A percentile compares a stretch with the other conserved stretches of the same genome.
phyloP scores from a whole-genome alignment of 208 protist genomes.

The Leishmania braziliensis region DNA sequence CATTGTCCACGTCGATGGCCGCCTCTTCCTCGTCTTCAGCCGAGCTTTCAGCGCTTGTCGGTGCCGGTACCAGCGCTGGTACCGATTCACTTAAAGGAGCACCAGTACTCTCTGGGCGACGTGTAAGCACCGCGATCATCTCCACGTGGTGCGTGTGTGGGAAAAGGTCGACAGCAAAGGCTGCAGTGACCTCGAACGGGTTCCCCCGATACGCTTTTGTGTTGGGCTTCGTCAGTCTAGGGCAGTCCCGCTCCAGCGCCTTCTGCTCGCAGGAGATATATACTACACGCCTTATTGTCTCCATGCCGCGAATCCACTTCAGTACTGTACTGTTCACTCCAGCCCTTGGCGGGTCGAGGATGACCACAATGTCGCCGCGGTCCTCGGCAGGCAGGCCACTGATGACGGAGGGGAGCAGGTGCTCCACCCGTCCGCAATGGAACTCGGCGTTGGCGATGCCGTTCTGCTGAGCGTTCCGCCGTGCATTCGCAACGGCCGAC shows the following conservation, averaged over 20 bases:
- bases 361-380: conserved; percentile 73
- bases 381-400: conserved; percentile 42
- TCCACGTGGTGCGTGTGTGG: conserved; percentile 96
- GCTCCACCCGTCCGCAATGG: conserved; percentile 92
- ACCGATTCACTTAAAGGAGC: not conserved
- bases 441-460: conserved; percentile 89
- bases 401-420: conserved; percentile 78
- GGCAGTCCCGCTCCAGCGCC: conserved; percentile 89
- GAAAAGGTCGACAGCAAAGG: conserved; percentile 95
- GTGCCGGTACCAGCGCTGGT: not conserved
- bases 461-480: conserved; percentile 87
- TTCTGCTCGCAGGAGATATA: conserved; percentile 97
- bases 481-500: conserved; percentile 87
- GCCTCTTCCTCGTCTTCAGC: conserved; percentile 13
- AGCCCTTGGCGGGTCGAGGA: conserved; percentile 91
- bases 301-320: conserved; percentile 90
- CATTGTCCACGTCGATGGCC: not conserved
- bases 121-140: conserved; percentile 91
- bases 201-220: conserved; percentile 77
- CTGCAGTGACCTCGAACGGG: conserved; percentile 86
- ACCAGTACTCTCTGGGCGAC: conserved; percentile 22
- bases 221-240: conserved; percentile 68
- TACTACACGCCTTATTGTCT: conserved; percentile 88
- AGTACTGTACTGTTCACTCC: conserved; percentile 91
- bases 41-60: not conserved